Conservation (phyloP, 1,139 yeast species). For the Pneumocystis canis region DNA sequence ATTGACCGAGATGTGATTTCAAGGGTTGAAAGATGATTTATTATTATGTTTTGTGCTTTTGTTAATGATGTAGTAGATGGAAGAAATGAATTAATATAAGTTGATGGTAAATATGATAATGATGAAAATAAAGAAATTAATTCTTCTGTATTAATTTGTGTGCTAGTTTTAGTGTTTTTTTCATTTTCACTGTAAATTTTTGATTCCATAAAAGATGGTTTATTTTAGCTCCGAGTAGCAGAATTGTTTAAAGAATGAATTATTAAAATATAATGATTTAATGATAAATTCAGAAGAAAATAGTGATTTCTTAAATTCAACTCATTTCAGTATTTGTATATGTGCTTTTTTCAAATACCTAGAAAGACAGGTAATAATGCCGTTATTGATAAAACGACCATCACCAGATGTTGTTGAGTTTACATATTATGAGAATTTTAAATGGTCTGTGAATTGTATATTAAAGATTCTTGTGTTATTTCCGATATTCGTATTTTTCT, state of each 20-base stretch:
- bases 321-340: background rate
- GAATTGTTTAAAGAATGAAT: background rate
- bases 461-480: background rate
- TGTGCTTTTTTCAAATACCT: background rate
- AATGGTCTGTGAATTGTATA: background rate
- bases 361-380: background rate
- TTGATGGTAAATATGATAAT: constrained; percentile 5
- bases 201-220: background rate
- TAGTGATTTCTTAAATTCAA: background rate
- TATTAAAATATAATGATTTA: background rate
- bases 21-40: constrained; percentile 3
- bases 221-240: background rate
- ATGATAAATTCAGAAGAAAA: background rate
- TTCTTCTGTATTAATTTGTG: background rate
- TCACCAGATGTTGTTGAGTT: background rate
- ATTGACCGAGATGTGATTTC: constrained; percentile 2
- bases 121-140: background rate
- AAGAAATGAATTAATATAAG: constrained; percentile 4
- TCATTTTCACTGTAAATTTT: background rate
- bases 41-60: background rate
- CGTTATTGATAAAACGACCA: background rate
- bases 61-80: constrained; percentile 2
- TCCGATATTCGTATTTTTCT: background rate
- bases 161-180: background rate
- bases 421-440: background rate